phyloP scores from a whole-genome alignment of 768 basidiomycete species.

The Boletus sp. region DNA sequence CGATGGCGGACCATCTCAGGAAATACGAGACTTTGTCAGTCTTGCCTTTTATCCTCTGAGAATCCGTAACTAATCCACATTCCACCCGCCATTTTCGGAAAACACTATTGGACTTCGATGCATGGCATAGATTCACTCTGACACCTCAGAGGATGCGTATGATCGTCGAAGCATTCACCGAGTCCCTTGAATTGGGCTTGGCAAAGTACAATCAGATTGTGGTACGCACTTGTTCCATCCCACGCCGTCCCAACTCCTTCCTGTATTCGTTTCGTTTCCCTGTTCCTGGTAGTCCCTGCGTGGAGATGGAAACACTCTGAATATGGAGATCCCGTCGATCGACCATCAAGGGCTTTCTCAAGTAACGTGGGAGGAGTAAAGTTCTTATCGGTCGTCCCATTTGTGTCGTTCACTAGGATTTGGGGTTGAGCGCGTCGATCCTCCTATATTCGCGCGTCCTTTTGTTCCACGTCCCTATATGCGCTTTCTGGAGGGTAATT shows the following conservation, averaged over 20 bases:
- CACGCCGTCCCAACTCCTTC: neutral
- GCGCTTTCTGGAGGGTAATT: neutral
- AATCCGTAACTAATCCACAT: conserved; percentile 2
- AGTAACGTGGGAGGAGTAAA: neutral
- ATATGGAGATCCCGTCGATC: neutral
- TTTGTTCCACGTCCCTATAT: conserved; percentile 1
- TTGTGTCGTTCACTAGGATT: neutral
- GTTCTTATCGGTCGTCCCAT: neutral
- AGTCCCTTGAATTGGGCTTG: conserved; percentile 83
- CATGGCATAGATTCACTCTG: conserved; percentile 64
- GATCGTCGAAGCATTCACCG: conserved; percentile 95
- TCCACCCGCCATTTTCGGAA: neutral
- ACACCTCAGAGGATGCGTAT: conserved; percentile 92
- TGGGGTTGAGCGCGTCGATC: neutral
- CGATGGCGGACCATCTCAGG: conserved; percentile 90
- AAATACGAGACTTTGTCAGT: conserved; percentile 86
- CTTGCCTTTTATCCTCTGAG: conserved; percentile 1
- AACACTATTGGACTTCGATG: neutral
- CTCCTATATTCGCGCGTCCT: neutral
- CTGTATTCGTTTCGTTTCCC: conserved; percentile 6
- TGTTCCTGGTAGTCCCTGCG: neutral
- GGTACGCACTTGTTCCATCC: conserved; percentile 50
- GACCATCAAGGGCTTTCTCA: neutral
- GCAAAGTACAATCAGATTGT: conserved; percentile 81
- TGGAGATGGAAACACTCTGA: conserved; percentile 1